Conservation (phyloP, 2,329 filamentous ascomycete genomes). For the Ascomycota sp. region DNA sequence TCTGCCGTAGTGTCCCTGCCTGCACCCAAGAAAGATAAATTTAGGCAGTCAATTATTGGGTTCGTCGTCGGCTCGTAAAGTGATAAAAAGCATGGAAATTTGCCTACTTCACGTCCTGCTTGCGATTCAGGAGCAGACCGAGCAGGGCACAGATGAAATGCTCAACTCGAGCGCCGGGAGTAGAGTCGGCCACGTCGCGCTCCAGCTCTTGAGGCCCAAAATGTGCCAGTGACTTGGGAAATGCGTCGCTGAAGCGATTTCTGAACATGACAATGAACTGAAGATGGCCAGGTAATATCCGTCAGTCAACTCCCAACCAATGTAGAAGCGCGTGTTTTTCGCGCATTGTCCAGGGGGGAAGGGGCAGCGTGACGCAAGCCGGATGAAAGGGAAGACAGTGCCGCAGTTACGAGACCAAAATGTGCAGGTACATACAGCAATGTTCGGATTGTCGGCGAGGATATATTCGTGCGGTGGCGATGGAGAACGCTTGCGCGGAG, state of each 20-base stretch:
- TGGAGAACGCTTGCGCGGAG: constrained; percentile 57
- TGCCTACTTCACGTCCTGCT: constrained; percentile 87
- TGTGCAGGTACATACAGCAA: constrained; percentile 52
- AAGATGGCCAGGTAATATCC: no score
- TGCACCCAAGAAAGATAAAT: constrained; percentile 17
- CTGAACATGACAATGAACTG: constrained; percentile 98
- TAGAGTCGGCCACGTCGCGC: constrained; percentile 54
- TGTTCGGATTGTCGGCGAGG: constrained; percentile 74
- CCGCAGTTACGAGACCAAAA: neutral
- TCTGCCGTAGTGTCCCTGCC: constrained; percentile 77
- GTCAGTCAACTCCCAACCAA: no score
- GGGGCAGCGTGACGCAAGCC: no score
- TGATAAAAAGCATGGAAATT: neutral
- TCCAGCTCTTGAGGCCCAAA: constrained; percentile 94
- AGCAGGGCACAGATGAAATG: constrained; percentile 76
- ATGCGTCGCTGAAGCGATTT: constrained; percentile 74
- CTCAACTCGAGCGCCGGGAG: constrained; percentile 72
- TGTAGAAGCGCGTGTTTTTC: no score
- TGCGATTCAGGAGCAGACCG: constrained; percentile 77
- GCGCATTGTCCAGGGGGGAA: no score
- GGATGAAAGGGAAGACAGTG: no score
- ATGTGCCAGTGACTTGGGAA: constrained; percentile 70
- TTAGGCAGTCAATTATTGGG: neutral
- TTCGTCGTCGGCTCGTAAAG: no score
- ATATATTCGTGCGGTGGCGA: constrained; percentile 84